These are phyloP conservation scores for Monosporascus sp. DNA, from an alignment of 2,329 filamentous ascomycete species.

Conservation along the genomic window DNA sequence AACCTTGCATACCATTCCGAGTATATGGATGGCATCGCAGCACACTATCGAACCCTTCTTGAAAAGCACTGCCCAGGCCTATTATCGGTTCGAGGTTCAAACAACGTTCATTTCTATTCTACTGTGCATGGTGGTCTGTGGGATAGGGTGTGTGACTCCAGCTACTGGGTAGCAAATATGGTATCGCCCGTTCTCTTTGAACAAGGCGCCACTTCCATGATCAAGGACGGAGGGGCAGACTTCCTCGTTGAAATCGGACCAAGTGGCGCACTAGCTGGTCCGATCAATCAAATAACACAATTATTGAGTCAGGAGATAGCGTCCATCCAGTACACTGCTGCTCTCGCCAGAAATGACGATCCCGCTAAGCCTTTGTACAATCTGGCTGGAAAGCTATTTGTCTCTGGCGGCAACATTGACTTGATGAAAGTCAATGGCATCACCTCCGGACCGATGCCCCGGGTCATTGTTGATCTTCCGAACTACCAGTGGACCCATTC, in stretches of 20 bases:
- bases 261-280: conserved; percentile 7
- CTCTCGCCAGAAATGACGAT: conserved; percentile 4
- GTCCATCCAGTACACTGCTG: conserved; percentile 3
- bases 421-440: conserved; percentile 7
- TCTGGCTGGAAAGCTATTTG: conserved; percentile 10
- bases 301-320: not conserved
- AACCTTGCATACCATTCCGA: conserved; percentile 17
- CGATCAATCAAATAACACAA: conserved; percentile 14
- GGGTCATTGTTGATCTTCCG: conserved; percentile 10
- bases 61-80: not conserved
- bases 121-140: conserved; percentile 1
- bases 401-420: conserved; percentile 5
- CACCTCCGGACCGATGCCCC: not conserved
- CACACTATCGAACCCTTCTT: conserved; percentile 10
- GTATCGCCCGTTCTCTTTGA: conserved; percentile 17
- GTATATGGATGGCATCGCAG: conserved; percentile 6
- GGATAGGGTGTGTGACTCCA: not conserved
- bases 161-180: conserved; percentile 21
- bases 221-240: conserved; percentile 1
- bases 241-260: conserved; percentile 17
- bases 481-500: conserved; percentile 15
- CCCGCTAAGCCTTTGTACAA: conserved; percentile 5
- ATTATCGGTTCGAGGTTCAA: too few species aligned
- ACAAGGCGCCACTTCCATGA: not conserved
- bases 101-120: conserved; percentile 10